Conservation (phyloP, 805 yeast species). For the Blastobotrys peoriensis region DNA sequence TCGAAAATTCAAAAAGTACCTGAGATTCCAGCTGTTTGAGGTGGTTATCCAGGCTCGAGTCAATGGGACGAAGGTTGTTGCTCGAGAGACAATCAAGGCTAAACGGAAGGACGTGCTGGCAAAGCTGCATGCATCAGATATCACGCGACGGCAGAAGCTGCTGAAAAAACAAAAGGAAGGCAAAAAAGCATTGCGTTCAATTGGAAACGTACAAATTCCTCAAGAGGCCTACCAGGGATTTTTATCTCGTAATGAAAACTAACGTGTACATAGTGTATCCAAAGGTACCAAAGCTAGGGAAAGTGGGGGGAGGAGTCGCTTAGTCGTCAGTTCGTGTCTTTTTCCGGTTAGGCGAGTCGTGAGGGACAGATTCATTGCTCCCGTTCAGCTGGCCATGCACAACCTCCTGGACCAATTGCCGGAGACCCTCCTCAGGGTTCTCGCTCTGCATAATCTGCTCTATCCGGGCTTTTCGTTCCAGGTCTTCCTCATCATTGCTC, state of each 20-base stretch:
- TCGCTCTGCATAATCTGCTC: conserved; percentile 72
- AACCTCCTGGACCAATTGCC: conserved; percentile 58
- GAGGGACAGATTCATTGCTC: conserved; percentile 3
- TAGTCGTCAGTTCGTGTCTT: conserved; percentile 2
- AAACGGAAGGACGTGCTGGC: conserved; percentile 93
- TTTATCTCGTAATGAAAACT: conserved; percentile 31
- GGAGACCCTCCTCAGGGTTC: conserved; percentile 72
- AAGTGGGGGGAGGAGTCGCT: too few species aligned
- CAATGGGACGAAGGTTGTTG: conserved; percentile 61
- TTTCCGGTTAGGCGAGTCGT: neutral
- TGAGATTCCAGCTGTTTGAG: conserved; percentile 81
- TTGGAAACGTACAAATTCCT: conserved; percentile 72
- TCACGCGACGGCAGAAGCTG: conserved; percentile 81
- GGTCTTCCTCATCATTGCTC: conserved; percentile 36
- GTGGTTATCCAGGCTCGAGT: conserved; percentile 89
- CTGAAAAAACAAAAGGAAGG: conserved; percentile 90
- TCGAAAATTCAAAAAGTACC: conserved; percentile 67
- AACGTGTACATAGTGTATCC: conserved; percentile 12
- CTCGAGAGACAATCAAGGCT: conserved; percentile 91
- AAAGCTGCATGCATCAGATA: conserved; percentile 87
- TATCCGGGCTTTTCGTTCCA: conserved; percentile 55
- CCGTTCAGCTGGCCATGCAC: conserved; percentile 49
- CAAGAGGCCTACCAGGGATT: conserved; percentile 89
- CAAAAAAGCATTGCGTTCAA: conserved; percentile 71
- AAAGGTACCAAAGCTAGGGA: too few species aligned